Conservation (phyloP, 2,329 filamentous ascomycete genomes). For the Aspergillus puulaauensis region DNA sequence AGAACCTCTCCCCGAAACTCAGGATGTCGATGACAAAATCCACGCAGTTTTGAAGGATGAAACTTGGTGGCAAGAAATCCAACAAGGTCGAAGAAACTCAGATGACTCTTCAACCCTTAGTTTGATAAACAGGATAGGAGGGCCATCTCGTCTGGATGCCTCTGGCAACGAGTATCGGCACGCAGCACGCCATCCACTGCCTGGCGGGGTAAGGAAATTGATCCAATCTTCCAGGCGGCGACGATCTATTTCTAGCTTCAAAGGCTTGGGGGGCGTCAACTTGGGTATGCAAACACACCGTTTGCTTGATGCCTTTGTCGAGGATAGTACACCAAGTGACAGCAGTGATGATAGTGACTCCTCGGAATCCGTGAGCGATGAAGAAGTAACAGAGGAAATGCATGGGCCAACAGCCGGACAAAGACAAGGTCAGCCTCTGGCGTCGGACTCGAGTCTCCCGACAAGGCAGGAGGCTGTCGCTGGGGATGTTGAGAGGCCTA, state of each 20-base stretch:
- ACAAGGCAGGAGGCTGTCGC: slow-evolving; percentile 2
- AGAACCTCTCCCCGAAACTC: slow-evolving; percentile 48
- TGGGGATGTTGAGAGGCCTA: slow-evolving; percentile 1
- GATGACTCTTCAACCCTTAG: slow-evolving; percentile 12
- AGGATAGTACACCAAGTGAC: slow-evolving; percentile 48
- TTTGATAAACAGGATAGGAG: slow-evolving; percentile 17
- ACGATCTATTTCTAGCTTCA: slow-evolving; percentile 48
- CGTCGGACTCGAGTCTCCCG: background rate
- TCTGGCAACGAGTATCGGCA: slow-evolving; percentile 53
- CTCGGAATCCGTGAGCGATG: slow-evolving; percentile 42
- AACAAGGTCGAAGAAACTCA: slow-evolving; percentile 43
- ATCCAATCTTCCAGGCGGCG: slow-evolving; percentile 60
- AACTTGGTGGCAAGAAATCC: slow-evolving; percentile 80
- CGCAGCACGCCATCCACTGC: slow-evolving; percentile 45
- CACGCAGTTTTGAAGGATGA: slow-evolving; percentile 68
- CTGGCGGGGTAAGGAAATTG: slow-evolving; percentile 62
- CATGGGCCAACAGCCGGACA: background rate
- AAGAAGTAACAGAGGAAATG: slow-evolving; percentile 27
- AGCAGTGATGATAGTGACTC: slow-evolving; percentile 42
- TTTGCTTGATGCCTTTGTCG: slow-evolving; percentile 62
- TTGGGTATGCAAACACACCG: slow-evolving; percentile 76
- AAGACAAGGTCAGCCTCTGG: background rate
- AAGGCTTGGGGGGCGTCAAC: slow-evolving; percentile 58
- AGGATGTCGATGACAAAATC: slow-evolving; percentile 60
- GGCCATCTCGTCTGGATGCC: slow-evolving; percentile 52